These are phyloP conservation scores for Saitozyma podzolica DNA, from an alignment of 768 basidiomycete species.

Conservation along the genomic window DNA sequence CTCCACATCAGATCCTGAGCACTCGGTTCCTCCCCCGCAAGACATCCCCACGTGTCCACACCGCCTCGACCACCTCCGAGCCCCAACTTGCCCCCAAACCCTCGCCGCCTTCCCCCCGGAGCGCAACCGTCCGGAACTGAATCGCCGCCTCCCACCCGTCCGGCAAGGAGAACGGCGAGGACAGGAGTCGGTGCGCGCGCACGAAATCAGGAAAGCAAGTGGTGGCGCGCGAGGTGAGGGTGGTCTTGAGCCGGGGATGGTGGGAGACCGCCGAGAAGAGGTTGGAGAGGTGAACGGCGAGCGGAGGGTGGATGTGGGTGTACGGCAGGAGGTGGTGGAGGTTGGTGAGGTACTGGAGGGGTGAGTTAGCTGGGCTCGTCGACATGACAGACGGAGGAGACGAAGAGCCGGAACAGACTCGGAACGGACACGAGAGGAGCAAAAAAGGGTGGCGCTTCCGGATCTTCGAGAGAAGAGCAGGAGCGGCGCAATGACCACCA, in stretches of 20 bases:
- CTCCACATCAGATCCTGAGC: not conserved
- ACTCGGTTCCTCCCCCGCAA: conserved; percentile 39
- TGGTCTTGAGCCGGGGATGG: conserved; percentile 27
- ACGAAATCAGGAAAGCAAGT: conserved; percentile 24
- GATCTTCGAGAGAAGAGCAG: no score
- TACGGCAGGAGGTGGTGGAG: conserved; percentile 29
- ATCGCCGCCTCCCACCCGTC: conserved; percentile 14
- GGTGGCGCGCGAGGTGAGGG: conserved; percentile 20
- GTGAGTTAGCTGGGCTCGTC: not conserved
- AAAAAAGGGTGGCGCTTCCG: no score
- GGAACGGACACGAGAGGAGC: no score
- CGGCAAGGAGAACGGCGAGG: conserved; percentile 23
- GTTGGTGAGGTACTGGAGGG: conserved; percentile 23
- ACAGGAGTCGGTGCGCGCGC: conserved; percentile 34
- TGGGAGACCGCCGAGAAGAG: conserved; percentile 30
- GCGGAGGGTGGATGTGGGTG: conserved; percentile 41
- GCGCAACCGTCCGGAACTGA: not conserved
- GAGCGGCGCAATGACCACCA: no score
- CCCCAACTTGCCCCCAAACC: conserved; percentile 7
- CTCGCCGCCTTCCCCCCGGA: not conserved
- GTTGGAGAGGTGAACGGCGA: conserved; percentile 33
- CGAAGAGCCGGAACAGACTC: no score
- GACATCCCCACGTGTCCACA: conserved; percentile 35
- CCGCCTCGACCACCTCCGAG: conserved; percentile 25
- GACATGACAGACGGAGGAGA: no score